Base-by-base conservation (phyloP, 805 yeast species). In the Metschnikowia lunata region DNA sequence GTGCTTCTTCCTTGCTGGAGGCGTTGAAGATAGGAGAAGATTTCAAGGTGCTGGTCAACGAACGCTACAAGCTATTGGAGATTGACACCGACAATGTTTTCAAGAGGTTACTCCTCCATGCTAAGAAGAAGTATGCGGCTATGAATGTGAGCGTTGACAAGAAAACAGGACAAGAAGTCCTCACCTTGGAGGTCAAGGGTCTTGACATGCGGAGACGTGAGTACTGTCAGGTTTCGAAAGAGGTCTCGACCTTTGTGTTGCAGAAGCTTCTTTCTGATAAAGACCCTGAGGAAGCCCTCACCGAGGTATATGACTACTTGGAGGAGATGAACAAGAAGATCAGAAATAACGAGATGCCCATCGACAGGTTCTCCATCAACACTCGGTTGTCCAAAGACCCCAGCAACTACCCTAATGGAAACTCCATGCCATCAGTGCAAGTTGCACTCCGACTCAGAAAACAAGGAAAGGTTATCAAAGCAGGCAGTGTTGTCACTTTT, bases 71-170 rank as follows among this genome's bases (percentile, higher is more conserved):
- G 56, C 67, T 87, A 51, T 73, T 93, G 58, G 99, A 93, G 60
- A 88, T 93, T 58, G 99, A 93, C 59, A 89, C 87, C 52, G 99
- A 93, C 69, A 89, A 91, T 58, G 89, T 89, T 1, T 93, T 88
- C 69, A 85, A 87, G 58, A 79, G 88, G 51, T 70, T 93, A 42
- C 71, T 93, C 44, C 69, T 93, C 40, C 95, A 88, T 62, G 87
- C 96, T n/a, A 93, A 93, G 71, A 93, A 93, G 79, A 93, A 93
- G 67, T 93, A 93, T 61, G 99, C 99, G 8, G 98, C 98, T 1
- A 72, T 90, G 69, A 85, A 82, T 56, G 79, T 78, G 28, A 63
- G 76, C 0, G 55, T 72, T 47, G 74, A 74, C 54, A 66, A 51
- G 47, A 69, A 70, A 32, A 85, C 88, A 9, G 76, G 78, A 9